These are phyloP conservation scores for Panicum virgatum DNA, from an alignment of 202 grass and related monocot species.

Conservation along the genomic window DNA sequence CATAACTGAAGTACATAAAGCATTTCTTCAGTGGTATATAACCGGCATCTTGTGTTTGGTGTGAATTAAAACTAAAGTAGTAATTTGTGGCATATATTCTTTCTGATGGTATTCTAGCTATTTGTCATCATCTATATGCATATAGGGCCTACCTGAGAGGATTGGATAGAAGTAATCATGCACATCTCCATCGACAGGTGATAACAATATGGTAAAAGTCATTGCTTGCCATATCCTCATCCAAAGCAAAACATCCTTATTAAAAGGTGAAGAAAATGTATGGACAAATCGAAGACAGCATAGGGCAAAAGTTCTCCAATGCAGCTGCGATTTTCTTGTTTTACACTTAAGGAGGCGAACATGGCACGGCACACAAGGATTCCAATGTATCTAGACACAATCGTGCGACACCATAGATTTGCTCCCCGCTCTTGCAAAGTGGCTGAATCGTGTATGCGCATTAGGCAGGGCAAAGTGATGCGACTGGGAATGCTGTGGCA, in stretches of 20 bases:
- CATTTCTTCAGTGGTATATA: background rate
- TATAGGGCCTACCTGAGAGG: background rate
- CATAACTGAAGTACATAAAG: background rate
- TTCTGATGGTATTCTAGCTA: background rate
- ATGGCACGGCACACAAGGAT: background rate
- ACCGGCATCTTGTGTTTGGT: background rate
- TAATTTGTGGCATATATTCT: background rate
- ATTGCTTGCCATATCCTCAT: background rate
- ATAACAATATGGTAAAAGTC: background rate
- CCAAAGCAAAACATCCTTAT: background rate
- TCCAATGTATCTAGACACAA: conserved; percentile 38
- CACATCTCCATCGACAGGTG: background rate
- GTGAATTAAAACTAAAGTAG: background rate
- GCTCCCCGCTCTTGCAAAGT: conserved; percentile 25
- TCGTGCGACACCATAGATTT: conserved; percentile 19
- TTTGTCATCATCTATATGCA: background rate
- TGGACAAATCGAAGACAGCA: background rate
- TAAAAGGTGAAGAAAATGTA: background rate
- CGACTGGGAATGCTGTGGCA: background rate
- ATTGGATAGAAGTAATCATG: background rate
- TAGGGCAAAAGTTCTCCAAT: background rate
- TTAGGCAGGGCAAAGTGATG: conserved; percentile 21
- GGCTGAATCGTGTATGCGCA: conserved; percentile 47
- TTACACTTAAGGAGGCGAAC: background rate
- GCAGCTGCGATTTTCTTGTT: background rate